Percentiles rank a stretch among this genome's conserved stretches.
phyloP scores from a whole-genome alignment of 2,329 filamentous ascomycete species.

The Phialophora macrospora region DNA sequence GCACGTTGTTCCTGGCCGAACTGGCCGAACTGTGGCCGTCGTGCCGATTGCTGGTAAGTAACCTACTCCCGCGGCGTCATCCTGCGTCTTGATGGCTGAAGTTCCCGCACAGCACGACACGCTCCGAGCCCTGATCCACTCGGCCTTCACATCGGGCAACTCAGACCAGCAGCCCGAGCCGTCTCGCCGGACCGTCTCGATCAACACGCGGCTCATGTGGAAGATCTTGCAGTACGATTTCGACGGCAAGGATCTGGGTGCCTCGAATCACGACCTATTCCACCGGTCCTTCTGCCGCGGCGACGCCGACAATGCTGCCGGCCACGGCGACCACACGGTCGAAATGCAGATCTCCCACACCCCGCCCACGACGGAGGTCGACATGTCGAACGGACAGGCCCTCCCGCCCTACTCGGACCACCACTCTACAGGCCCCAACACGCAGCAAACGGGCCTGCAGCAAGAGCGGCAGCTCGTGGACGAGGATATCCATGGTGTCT shows the following conservation, averaged over 20 bases:
- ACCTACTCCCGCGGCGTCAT: background rate
- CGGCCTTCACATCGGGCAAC: slow-evolving; percentile 38
- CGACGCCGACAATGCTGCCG: slow-evolving; percentile 1
- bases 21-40: slow-evolving; percentile 41
- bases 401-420: slow-evolving; percentile 42
- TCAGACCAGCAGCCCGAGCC: slow-evolving; percentile 23
- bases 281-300: slow-evolving; percentile 37
- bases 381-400: slow-evolving; percentile 42
- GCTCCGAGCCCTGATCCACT: slow-evolving; percentile 40
- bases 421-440: background rate
- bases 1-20: slow-evolving; percentile 39
- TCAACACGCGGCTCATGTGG: slow-evolving; percentile 44
- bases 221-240: slow-evolving; percentile 42
- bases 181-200: slow-evolving; percentile 41
- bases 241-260: slow-evolving; percentile 19
- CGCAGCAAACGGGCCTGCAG: slow-evolving; percentile 27
- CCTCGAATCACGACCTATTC: slow-evolving; percentile 38
- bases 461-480: background rate
- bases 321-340: slow-evolving; percentile 35
- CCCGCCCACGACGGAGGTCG: slow-evolving; percentile 37
- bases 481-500: background rate
- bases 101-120: slow-evolving; percentile 38
- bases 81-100: background rate
- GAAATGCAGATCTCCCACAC: slow-evolving; percentile 44
- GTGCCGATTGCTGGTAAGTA: slow-evolving; percentile 39